Evolutionary conservation across 805 yeast genomes (phyloP).

Genomic region (Saturnispora sanitii): DNA sequence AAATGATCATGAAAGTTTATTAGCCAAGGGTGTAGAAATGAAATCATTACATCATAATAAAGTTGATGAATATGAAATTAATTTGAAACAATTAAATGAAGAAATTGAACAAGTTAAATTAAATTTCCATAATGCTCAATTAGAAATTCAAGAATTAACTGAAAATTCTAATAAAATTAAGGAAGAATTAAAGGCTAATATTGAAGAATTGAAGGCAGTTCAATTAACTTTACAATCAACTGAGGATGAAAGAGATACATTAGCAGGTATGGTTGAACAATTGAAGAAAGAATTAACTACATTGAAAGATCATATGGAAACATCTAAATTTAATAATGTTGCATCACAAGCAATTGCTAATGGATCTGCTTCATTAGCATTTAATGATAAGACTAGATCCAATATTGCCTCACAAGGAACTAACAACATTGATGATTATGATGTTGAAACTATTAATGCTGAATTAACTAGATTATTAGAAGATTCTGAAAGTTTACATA

Average conservation of each 20-base stretch:
- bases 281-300: conserved; percentile 34
- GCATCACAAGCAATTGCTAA: conserved; percentile 10
- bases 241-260: conserved; percentile 55
- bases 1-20: conserved; percentile 42
- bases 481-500: conserved; percentile 62
- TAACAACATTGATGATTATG: conserved; percentile 24
- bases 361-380: conserved; percentile 12
- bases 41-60: conserved; percentile 36
- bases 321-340: conserved; percentile 14
- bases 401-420: conserved; percentile 9
- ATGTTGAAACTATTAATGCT: conserved; percentile 63
- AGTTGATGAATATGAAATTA: conserved; percentile 38
- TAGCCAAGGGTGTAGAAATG: conserved; percentile 46
- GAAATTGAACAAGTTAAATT: conserved; percentile 46
- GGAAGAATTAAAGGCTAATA: conserved; percentile 49
- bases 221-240: conserved; percentile 48
- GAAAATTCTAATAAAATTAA: conserved; percentile 53
- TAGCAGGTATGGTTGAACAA: conserved; percentile 51
- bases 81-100: conserved; percentile 39
- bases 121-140: conserved; percentile 48
- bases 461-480: conserved; percentile 63
- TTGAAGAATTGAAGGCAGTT: conserved; percentile 53
- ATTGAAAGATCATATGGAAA: conserved; percentile 23
- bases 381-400: conserved; percentile 9
- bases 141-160: conserved; percentile 50